Conservation (phyloP, 2,329 filamentous ascomycete genomes). For the Aureobasidium sp. region DNA sequence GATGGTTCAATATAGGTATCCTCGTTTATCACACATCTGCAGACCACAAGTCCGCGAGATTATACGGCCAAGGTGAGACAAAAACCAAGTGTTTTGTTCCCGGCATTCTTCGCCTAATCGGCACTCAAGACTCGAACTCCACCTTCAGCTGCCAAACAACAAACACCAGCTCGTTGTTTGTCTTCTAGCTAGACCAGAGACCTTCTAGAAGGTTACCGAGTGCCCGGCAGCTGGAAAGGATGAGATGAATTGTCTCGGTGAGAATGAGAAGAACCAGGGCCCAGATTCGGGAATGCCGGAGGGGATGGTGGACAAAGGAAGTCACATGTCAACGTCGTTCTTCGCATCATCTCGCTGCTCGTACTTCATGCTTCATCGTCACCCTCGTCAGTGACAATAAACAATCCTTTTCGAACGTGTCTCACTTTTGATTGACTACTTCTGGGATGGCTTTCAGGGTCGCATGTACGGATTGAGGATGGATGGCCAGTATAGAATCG, state of each 20-base stretch:
- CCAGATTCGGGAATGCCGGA: background rate
- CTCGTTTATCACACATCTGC: background rate
- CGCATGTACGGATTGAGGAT: background rate
- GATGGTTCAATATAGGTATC: background rate
- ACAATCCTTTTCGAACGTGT: slow-evolving; percentile 6
- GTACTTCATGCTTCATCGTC: background rate
- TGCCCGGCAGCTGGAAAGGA: background rate
- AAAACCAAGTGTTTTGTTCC: background rate
- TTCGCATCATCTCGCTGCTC: background rate
- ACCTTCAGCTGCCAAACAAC: background rate
- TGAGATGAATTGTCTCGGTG: slow-evolving; percentile 1
- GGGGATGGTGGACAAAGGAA: background rate
- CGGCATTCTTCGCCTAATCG: background rate
- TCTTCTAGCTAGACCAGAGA: background rate
- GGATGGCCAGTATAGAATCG: background rate
- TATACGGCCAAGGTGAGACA: background rate
- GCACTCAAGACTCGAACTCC: background rate
- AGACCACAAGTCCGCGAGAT: background rate
- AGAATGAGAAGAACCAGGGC: background rate
- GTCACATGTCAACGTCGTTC: background rate
- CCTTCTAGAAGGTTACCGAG: background rate
- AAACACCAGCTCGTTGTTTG: background rate
- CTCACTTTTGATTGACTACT: background rate
- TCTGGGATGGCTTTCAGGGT: background rate
- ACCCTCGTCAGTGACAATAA: background rate